Conservation (phyloP, 805 yeast genomes). For the Suhomyces sp. region DNA sequence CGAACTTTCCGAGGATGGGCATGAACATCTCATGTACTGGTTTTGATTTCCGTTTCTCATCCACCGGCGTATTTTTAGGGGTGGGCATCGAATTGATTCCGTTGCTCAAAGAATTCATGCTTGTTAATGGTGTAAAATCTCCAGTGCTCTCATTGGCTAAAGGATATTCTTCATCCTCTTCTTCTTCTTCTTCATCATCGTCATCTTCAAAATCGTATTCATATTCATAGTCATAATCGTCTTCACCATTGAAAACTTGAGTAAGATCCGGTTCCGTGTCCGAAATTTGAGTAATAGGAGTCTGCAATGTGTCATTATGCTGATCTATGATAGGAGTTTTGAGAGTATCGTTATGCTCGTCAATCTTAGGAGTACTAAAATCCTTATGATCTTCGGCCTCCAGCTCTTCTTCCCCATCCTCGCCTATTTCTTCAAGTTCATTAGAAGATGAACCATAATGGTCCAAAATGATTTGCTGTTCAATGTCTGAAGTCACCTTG, state of each 20-base stretch:
- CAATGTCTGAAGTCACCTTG: slow-evolving; percentile 40
- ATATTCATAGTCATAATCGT: slow-evolving; percentile 9
- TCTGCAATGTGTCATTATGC: slow-evolving; percentile 1
- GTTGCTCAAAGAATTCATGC: slow-evolving; percentile 29
- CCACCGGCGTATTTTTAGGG: slow-evolving; percentile 12
- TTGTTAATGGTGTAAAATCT: slow-evolving; percentile 36
- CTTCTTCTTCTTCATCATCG: slow-evolving; percentile 21
- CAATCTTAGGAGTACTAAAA: slow-evolving; percentile 1
- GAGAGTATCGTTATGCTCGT: slow-evolving; percentile 4
- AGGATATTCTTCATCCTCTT: slow-evolving; percentile 13
- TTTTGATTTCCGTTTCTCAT: slow-evolving; percentile 25
- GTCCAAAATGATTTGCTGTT: slow-evolving; percentile 25
- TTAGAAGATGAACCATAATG: slow-evolving; percentile 8
- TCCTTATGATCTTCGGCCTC: slow-evolving; percentile 8
- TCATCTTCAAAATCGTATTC: slow-evolving; percentile 11
- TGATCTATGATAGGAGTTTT: slow-evolving; percentile 3
- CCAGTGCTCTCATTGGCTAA: slow-evolving; percentile 12
- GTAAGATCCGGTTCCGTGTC: background rate
- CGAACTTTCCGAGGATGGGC: slow-evolving; percentile 54
- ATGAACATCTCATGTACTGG: slow-evolving; percentile 54
- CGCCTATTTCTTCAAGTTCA: slow-evolving; percentile 16
- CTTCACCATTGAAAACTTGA: slow-evolving; percentile 3
- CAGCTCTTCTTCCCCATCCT: slow-evolving; percentile 9
- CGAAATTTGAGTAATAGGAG: background rate
- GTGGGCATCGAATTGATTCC: slow-evolving; percentile 9